These are phyloP conservation scores for Paramecium primaurelia DNA, from an alignment of 73 alveolate species.

Conservation along the genomic window DNA sequence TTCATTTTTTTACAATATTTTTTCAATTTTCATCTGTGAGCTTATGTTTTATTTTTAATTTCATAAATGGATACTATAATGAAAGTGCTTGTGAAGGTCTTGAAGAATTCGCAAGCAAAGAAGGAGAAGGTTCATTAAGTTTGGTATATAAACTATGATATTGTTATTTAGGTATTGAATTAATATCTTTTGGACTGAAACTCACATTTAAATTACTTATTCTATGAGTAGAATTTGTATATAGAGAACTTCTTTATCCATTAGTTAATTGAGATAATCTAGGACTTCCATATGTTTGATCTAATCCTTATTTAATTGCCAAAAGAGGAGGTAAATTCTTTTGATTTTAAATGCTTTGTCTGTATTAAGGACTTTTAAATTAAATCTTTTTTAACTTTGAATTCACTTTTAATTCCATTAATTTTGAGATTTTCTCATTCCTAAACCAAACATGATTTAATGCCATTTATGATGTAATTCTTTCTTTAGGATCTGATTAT, in stretches of 20 bases:
- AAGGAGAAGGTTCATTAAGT: background rate
- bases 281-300: background rate
- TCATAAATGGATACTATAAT: background rate
- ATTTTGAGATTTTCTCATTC: background rate
- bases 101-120: background rate
- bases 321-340: background rate
- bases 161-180: background rate
- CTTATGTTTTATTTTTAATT: background rate
- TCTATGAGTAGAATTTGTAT: background rate
- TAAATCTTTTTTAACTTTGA: background rate
- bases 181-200: background rate
- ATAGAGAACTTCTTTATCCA: background rate
- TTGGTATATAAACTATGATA: background rate
- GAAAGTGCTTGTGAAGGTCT: background rate
- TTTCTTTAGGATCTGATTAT: background rate
- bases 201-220: background rate
- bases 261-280: background rate
- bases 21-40: background rate
- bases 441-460: conserved; percentile 5
- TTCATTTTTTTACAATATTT: background rate
- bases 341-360: background rate
- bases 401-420: background rate
- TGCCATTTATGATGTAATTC: background rate
- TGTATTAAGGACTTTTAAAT: background rate
- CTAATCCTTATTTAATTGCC: background rate